Percentiles rank a stretch among this genome's conserved stretches.
phyloP scores from a whole-genome alignment of 1,139 yeast genomes.

The Komagataea norvegica region DNA sequence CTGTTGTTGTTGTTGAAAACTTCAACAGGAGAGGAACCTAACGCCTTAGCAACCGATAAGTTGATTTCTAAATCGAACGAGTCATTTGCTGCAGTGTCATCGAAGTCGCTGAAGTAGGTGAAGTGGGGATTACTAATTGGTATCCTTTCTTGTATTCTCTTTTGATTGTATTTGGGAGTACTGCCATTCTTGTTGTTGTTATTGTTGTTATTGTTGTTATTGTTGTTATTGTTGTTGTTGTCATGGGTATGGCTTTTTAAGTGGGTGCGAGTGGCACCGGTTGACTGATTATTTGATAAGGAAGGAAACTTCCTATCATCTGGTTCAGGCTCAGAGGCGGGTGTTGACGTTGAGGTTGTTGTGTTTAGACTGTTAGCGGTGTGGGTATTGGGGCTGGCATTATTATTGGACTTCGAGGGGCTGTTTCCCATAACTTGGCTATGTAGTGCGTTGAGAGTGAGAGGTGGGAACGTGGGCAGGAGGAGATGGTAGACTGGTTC shows the following conservation, averaged over 20 bases:
- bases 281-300: conserved; percentile 14
- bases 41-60: conserved; percentile 22
- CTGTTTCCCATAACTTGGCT: conserved; percentile 27
- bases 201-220: neutral
- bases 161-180: conserved; percentile 6
- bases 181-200: neutral
- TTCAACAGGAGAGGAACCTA: conserved; percentile 7
- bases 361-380: conserved; percentile 17
- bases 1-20: too few relatives aligned
- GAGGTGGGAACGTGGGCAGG: neutral
- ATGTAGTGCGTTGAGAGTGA: neutral
- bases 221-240: neutral
- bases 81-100: conserved; percentile 9
- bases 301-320: conserved; percentile 30
- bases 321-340: conserved; percentile 26
- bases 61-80: conserved; percentile 22
- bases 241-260: neutral
- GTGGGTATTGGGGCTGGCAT: conserved; percentile 26
- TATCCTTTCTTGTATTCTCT: conserved; percentile 10
- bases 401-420: conserved; percentile 26
- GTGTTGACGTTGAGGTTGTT: conserved; percentile 6
- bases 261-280: conserved; percentile 2
- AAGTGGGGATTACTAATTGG: conserved; percentile 5
- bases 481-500: neutral
- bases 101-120: conserved; percentile 12